These are phyloP conservation scores for Backusella australiensis DNA, from an alignment of 192 early-diverging fungal species.

Conservation along the genomic window DNA sequence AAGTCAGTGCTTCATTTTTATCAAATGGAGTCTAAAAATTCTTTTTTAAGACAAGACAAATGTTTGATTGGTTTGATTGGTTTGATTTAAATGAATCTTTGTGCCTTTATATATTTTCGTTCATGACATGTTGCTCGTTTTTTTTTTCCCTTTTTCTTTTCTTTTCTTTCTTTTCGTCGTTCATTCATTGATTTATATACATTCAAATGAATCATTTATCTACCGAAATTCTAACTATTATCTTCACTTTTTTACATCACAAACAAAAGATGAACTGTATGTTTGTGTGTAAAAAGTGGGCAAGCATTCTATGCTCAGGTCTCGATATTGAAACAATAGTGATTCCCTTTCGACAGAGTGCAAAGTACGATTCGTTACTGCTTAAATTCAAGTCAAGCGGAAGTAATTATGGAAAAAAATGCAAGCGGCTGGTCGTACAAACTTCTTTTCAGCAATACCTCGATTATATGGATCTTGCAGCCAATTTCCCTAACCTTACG, in stretches of 20 bases:
- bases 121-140: background rate
- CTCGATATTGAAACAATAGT: background rate
- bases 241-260: background rate
- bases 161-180: background rate
- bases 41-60: no score
- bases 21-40: no score
- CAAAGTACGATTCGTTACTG: background rate
- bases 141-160: background rate
- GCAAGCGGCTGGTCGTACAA: background rate
- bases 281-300: background rate
- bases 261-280: background rate
- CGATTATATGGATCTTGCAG: background rate
- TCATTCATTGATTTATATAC: no score
- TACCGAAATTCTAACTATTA: background rate
- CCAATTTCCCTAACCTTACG: background rate
- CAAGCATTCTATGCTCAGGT: background rate
- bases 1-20: no score
- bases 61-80: no score
- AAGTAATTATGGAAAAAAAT: background rate
- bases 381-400: background rate
- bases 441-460: background rate
- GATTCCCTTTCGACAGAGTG: background rate
- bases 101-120: background rate
- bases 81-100: background rate
- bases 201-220: background rate